These are phyloP conservation scores for Nicotiana tabacum DNA, from an alignment of 257 asterid species.

Conservation along the genomic window DNA sequence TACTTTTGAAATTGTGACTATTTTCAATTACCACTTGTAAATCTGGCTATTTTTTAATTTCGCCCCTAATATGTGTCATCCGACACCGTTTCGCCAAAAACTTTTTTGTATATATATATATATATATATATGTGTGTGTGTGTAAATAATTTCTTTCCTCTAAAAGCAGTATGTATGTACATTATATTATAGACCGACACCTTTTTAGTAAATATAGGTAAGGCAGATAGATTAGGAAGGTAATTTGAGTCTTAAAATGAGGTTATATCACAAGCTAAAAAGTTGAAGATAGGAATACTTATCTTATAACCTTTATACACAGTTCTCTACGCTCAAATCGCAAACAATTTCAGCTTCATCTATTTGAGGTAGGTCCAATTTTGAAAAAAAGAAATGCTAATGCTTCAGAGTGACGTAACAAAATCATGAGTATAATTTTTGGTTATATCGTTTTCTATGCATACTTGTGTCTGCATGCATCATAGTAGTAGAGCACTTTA, in stretches of 20 bases:
- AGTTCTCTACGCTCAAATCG: background rate
- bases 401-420: background rate
- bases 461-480: background rate
- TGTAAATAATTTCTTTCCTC: too few species aligned
- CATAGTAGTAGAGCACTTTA: background rate
- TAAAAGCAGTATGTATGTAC: too few species aligned
- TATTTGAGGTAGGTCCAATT: background rate
- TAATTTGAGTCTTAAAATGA: background rate
- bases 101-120: too few species aligned
- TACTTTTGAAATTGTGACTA: too few species aligned
- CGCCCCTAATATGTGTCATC: too few species aligned
- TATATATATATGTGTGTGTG: too few species aligned
- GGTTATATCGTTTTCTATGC: conserved; percentile 2
- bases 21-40: too few species aligned
- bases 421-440: background rate
- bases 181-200: too few species aligned
- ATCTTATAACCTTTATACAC: background rate
- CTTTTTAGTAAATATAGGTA: too few species aligned
- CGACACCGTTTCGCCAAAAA: too few species aligned
- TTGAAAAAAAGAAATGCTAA: background rate
- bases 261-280: background rate
- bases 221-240: too few species aligned
- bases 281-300: background rate
- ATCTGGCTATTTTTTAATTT: too few species aligned
- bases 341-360: background rate